Evolutionary conservation across 1,284 basidiomycete genomes (phyloP), one percentile per base, ranked within the genome.

Genomic region (Puccinia novopanici): DNA sequence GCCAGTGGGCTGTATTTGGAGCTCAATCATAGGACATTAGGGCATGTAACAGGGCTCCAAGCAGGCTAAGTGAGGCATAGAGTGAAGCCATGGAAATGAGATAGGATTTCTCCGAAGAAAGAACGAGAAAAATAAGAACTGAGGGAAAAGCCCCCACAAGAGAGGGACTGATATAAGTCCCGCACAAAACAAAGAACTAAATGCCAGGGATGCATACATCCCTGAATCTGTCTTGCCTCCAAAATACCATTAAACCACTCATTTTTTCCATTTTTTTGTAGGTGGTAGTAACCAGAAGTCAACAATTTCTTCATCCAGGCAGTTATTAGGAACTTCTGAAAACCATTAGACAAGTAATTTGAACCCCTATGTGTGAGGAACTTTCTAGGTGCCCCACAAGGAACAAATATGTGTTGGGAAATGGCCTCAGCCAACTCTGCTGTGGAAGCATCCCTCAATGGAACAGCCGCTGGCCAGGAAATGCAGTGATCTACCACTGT

Each of bases 221-320:
- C n/a, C n/a, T n/a, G n/a, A n/a, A n/a, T n/a, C n/a, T n/a, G n/a
- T n/a, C n/a, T n/a, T n/a, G n/a, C n/a, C n/a, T 68, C 65, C 15
- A 81, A 10, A 15, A 34, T 24, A 13, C 67, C 77, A 73, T 81
- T 81, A 30, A 81, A 72, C 27, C 77, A 59, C 17, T 81, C 81
- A 4, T 65, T 67, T 27, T 81, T 63, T 4, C 81, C 78, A 22
- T 82, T 82, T 6, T 79, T 74, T 0, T 73, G 37, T 2, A 78
- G 81, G 57, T 82, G 81, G n/a, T n/a, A n/a, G 34, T 80, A 82
- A 15, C 78, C 81, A 3, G 65, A 68, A 27, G 34, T 68, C 6
- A 6, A n/a, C 6, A 57, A 2, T 52, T 24, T 3, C 10, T 24
- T 0, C 45, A 74, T 63, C 9, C 42, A 6, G 42, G 42, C 42